These are phyloP conservation scores for Cadophora luteo-olivacea DNA, from an alignment of 2,329 filamentous ascomycete species.

Conservation along the genomic window DNA sequence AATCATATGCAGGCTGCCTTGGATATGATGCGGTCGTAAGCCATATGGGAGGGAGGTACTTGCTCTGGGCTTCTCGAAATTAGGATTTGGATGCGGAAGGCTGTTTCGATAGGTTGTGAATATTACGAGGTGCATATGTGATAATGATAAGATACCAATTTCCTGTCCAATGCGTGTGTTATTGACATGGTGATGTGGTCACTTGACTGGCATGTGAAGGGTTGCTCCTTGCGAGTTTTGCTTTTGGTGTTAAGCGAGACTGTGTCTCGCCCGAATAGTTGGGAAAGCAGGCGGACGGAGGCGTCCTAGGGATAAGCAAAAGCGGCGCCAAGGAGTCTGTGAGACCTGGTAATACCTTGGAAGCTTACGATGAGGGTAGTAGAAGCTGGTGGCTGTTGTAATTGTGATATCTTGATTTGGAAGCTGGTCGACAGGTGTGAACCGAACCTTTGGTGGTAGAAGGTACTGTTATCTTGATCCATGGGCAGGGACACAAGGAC, in stretches of 20 bases:
- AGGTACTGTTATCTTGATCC: too few species aligned
- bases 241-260: constrained; percentile 6
- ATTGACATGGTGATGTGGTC: constrained; percentile 1
- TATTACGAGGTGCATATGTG: neutral
- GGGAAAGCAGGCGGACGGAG: neutral
- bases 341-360: too few species aligned
- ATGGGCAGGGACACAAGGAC: too few species aligned
- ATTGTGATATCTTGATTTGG: too few species aligned
- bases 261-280: neutral
- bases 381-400: too few species aligned
- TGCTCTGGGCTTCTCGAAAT: neutral
- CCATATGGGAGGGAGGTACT: neutral
- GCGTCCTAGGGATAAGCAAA: too few species aligned
- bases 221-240: constrained; percentile 3
- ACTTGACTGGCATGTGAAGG: constrained; percentile 7
- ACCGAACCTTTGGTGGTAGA: too few species aligned
- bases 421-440: too few species aligned
- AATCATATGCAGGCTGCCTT: neutral
- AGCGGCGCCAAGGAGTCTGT: neutral
- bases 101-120: neutral
- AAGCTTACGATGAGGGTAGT: too few species aligned
- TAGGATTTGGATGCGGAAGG: neutral
- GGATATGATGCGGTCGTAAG: constrained; percentile 16
- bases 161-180: neutral
- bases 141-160: neutral